phyloP scores from a whole-genome alignment of 2,329 filamentous ascomycete genomes.

The Botrytis byssoidea region DNA sequence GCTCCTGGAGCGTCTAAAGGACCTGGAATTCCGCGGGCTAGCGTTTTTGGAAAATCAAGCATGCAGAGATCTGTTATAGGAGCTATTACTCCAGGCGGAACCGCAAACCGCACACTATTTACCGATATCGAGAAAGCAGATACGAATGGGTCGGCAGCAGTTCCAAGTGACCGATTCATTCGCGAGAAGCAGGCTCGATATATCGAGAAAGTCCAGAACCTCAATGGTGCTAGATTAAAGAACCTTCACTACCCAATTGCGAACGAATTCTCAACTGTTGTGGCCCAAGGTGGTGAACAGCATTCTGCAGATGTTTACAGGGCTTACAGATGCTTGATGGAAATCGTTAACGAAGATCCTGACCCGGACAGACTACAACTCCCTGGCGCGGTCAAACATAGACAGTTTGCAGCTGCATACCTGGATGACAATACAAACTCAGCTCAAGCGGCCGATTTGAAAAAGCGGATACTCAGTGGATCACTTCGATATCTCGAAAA shows the following conservation, averaged over 20 bases:
- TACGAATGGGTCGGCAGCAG: slow-evolving; percentile 45
- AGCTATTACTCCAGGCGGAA: slow-evolving; percentile 65
- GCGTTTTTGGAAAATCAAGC: slow-evolving; percentile 66
- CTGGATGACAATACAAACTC: slow-evolving; percentile 71
- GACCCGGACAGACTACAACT: slow-evolving; percentile 58
- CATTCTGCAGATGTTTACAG: slow-evolving; percentile 74
- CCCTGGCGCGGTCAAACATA: slow-evolving; percentile 67
- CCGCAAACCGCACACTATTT: slow-evolving; percentile 60
- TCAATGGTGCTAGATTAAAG: slow-evolving; percentile 72
- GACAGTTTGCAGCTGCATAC: slow-evolving; percentile 75
- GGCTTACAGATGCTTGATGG: slow-evolving; percentile 77
- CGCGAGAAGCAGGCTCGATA: slow-evolving; percentile 84
- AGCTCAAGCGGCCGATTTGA: slow-evolving; percentile 61
- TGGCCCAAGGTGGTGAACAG: slow-evolving; percentile 66
- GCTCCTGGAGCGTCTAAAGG: slow-evolving; percentile 38
- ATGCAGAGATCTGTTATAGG: slow-evolving; percentile 87
- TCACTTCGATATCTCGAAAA: slow-evolving; percentile 78
- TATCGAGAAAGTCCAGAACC: slow-evolving; percentile 71
- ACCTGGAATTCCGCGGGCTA: slow-evolving; percentile 43
- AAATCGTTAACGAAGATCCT: slow-evolving; percentile 72
- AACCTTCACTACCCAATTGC: slow-evolving; percentile 70
- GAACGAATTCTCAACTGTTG: slow-evolving; percentile 71
- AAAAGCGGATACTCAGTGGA: slow-evolving; percentile 76
- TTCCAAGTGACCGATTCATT: slow-evolving; percentile 69
- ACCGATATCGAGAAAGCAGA: slow-evolving; percentile 63